A percentile compares a stretch with the other conserved stretches of the same genome.
Evolutionary conservation across 2,329 filamentous ascomycete genomes (phyloP).

Genomic region (Sporothrix mexicana): DNA sequence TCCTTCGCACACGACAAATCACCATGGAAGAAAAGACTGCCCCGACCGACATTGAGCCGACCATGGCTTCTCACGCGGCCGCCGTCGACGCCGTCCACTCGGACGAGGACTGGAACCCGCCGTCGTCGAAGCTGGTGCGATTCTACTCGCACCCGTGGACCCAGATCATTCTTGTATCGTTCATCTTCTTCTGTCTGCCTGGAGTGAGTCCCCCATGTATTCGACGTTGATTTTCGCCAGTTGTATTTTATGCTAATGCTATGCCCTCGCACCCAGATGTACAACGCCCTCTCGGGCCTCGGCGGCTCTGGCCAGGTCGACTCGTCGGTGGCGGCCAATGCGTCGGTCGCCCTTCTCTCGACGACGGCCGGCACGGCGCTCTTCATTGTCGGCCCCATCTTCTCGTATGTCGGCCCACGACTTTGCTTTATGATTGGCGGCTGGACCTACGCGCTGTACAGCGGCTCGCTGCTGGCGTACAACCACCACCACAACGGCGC

Average conservation of each 20-base stretch:
- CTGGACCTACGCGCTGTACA: conserved; percentile 76
- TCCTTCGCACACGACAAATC: not conserved
- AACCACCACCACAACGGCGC: conserved; percentile 69
- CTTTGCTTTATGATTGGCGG: conserved; percentile 74
- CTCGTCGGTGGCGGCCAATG: conserved; percentile 58
- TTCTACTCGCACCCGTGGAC: conserved; percentile 54
- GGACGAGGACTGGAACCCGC: conserved; percentile 15
- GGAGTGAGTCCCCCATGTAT: conserved; percentile 47
- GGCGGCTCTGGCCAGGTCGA: conserved; percentile 58
- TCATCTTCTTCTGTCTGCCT: conserved; percentile 57
- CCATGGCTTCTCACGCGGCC: not conserved
- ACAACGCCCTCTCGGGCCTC: conserved; percentile 30
- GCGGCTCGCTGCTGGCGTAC: conserved; percentile 71
- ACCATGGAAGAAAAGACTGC: not conserved
- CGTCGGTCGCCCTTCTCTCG: conserved; percentile 60
- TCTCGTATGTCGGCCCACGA: conserved; percentile 75
- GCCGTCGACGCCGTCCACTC: not conserved
- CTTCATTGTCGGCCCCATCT: conserved; percentile 60
- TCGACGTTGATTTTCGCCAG: too few relatives aligned
- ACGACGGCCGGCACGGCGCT: conserved; percentile 51
- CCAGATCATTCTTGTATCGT: conserved; percentile 55
- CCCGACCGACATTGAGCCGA: not conserved
- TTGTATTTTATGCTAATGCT: too few relatives aligned
- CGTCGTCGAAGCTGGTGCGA: conserved; percentile 38
- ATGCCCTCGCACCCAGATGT: conserved; percentile 39